Percentiles rank a stretch among this genome's conserved stretches.
phyloP scores from a whole-genome alignment of 257 asterid species.

The Thymus quinquecostatus region DNA sequence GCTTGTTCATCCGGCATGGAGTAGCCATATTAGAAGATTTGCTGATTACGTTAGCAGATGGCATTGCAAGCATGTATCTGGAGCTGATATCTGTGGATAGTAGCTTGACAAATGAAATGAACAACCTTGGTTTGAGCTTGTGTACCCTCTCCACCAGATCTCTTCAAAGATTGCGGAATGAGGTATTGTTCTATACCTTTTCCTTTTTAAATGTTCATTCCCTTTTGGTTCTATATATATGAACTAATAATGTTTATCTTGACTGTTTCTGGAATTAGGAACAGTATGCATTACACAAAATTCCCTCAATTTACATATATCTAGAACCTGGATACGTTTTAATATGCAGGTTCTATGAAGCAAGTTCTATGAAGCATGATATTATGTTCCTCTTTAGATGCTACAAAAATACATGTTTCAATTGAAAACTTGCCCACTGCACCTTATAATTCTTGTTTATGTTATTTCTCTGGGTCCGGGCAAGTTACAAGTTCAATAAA shows the following conservation, averaged over 20 bases:
- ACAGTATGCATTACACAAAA: neutral
- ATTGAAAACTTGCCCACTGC: neutral
- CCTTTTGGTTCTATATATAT: neutral
- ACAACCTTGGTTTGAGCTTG: conserved; percentile 59
- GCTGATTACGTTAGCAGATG: conserved; percentile 85
- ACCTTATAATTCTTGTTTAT: neutral
- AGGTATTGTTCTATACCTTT: conserved; percentile 1
- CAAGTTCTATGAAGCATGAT: conserved; percentile 3
- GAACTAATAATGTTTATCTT: neutral
- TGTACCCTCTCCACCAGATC: conserved; percentile 64
- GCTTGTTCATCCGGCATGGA: conserved; percentile 73
- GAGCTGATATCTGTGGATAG: conserved; percentile 97
- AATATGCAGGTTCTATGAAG: neutral
- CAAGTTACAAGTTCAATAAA: neutral
- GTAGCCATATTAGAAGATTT: conserved; percentile 83
- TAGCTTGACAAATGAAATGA: conserved; percentile 61
- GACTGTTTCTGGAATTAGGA: neutral
- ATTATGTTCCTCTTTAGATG: conserved; percentile 1
- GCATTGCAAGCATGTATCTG: conserved; percentile 88
- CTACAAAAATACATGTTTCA: neutral
- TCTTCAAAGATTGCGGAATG: conserved; percentile 59
- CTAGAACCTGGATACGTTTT: neutral
- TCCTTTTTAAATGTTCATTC: neutral
- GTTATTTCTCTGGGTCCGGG: too few relatives aligned
- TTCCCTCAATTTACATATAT: neutral